Conservation (phyloP, 2,329 filamentous ascomycete genomes). For the Talaromyces sp. region DNA sequence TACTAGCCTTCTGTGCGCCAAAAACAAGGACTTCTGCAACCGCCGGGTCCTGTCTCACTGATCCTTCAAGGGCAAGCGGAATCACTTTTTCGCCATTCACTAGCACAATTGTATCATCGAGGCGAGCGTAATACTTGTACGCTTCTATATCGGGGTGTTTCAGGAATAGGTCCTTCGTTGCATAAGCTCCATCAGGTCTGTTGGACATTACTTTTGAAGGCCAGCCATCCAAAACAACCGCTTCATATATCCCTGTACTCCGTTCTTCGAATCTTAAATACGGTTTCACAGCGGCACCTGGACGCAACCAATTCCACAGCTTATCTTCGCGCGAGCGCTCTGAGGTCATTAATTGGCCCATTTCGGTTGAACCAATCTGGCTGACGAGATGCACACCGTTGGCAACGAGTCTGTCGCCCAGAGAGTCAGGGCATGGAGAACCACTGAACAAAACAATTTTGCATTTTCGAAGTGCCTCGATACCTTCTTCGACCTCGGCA, state of each 20-base stretch:
- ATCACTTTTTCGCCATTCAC: conserved; percentile 24
- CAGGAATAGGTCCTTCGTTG: conserved; percentile 50
- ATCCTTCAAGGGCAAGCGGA: conserved; percentile 20
- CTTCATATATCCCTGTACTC: conserved; percentile 34
- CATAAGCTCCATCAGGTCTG: conserved; percentile 47
- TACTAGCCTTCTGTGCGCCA: conserved; percentile 19
- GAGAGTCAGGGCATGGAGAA: conserved; percentile 56
- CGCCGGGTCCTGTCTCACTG: conserved; percentile 15
- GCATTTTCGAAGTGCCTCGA: conserved; percentile 25
- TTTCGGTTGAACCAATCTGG: conserved; percentile 61
- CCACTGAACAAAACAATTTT: conserved; percentile 57
- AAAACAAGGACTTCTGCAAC: conserved; percentile 19
- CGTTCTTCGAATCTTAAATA: conserved; percentile 40
- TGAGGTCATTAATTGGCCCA: conserved; percentile 60
- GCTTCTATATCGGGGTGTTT: conserved; percentile 38
- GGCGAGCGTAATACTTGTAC: conserved; percentile 27
- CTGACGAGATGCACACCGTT: conserved; percentile 54
- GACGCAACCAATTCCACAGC: conserved; percentile 60
- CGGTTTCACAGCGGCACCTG: conserved; percentile 37
- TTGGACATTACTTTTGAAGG: conserved; percentile 44
- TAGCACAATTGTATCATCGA: conserved; percentile 18
- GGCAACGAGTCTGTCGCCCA: conserved; percentile 53
- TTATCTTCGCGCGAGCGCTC: conserved; percentile 52
- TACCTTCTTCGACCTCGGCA: conserved; percentile 55
- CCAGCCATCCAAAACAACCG: conserved; percentile 35